These are phyloP conservation scores for Rutstroemia sp. DNA, from an alignment of 2,329 filamentous ascomycete species.

Conservation along the genomic window DNA sequence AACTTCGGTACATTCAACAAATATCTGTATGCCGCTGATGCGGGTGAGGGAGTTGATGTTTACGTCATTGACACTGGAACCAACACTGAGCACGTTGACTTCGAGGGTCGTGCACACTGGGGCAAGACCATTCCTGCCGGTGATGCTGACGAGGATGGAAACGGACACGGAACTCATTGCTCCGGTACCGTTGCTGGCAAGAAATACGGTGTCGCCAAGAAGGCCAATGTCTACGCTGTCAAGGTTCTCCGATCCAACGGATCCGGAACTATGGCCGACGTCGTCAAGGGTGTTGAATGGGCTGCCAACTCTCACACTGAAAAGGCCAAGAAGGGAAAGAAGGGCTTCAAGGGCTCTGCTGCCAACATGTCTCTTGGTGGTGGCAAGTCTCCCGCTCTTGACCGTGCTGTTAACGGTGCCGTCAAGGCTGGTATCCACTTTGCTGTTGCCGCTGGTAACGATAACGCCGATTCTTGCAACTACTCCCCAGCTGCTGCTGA, in stretches of 20 bases:
- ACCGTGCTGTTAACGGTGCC: conserved; percentile 88
- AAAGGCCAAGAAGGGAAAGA: conserved; percentile 72
- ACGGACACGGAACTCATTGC: conserved; percentile 98
- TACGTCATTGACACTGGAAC: conserved; percentile 98
- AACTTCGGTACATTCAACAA: conserved; percentile 95
- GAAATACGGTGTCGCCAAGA: conserved; percentile 99
- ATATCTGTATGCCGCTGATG: conserved; percentile 85
- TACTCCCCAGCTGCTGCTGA: conserved; percentile 93
- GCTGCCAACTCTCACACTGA: conserved; percentile 74
- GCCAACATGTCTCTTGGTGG: conserved; percentile 99
- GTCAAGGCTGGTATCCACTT: conserved; percentile 92
- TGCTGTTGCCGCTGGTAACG: conserved; percentile 95
- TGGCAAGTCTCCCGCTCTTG: conserved; percentile 89
- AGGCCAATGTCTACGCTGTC: conserved; percentile 92
- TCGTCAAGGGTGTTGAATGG: conserved; percentile 96
- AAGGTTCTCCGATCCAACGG: conserved; percentile 98
- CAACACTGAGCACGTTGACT: conserved; percentile 91
- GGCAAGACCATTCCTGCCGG: conserved; percentile 88
- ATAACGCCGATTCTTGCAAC: conserved; percentile 98
- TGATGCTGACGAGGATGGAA: conserved; percentile 87
- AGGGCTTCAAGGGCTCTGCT: conserved; percentile 97
- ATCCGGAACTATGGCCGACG: conserved; percentile 96
- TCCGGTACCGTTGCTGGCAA: conserved; percentile 95
- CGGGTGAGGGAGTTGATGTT: conserved; percentile 95
- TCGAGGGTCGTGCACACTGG: conserved; percentile 92